Evolutionary conservation across 352 stramenopile genomes (phyloP), one percentile per base, ranked within the genome.

Genomic region (Discostella stelligera): DNA sequence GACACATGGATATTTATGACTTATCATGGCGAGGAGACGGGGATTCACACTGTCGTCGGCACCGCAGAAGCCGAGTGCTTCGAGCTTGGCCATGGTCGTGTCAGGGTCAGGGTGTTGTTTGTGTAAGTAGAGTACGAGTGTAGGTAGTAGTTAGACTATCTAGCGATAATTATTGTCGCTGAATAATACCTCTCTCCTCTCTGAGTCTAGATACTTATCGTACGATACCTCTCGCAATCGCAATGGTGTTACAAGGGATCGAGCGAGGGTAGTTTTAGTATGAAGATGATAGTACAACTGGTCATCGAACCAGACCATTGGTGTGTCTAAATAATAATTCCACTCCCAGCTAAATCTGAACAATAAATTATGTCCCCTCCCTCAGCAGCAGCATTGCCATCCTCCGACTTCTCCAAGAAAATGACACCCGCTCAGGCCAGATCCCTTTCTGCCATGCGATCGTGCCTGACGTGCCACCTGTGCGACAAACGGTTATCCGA

Each of bases 51-150:
- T 92, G 71, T 95, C 86, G 79, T 95, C 91, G 32, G 84, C 89
- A 60, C 90, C 89, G 77, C 91, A 95, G 72, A 95, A 94, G 27
- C 90, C 90, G 10, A 95, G 78, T 82, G 91, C 77, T 49, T 87
- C 63, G 23, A 91, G 74, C 56, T 83, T 72, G 23, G 73, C 20
- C 8, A 21, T 44, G 14, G 39, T 25, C 13, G 5, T 16, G 20
- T 44, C 13, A 8, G 13, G 0, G 9, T 41, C 4, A 41, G 7
- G 37, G 11, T 44, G 2, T 44, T 10, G 37, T 44, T 14, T 44
- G 4, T 41, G 4, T 41, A 9, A 3, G 4, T 41, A 9, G 32
- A 9, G 32, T 9, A 9, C 3, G 32, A 9, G 32, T 9, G 32
- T 9, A 41, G 32, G 32, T 41, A 41, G n/a, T n/a, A n/a, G n/a